Conservation (phyloP, 208 protist genomes). For the Tritrichomonas musculus region DNA sequence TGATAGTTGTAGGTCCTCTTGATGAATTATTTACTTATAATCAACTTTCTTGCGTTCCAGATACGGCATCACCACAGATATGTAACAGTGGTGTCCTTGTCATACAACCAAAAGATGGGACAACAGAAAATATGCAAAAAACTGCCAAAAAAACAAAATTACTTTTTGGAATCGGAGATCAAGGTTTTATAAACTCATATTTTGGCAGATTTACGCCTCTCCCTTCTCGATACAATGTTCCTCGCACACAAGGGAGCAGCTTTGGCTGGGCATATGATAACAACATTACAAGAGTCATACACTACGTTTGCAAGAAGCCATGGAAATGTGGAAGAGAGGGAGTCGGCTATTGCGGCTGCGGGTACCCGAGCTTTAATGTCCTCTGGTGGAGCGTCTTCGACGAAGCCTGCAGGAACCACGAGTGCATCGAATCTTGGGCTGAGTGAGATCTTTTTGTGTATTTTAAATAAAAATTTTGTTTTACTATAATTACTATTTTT, state of each 20-base stretch:
- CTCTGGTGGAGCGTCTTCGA: neutral
- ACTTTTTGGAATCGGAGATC: neutral
- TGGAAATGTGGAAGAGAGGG: constrained; percentile 10
- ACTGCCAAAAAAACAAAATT: too few relatives aligned
- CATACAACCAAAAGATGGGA: neutral
- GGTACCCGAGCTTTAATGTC: neutral
- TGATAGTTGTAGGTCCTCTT: neutral
- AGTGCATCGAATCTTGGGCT: neutral
- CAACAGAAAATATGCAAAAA: neutral
- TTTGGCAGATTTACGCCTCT: neutral
- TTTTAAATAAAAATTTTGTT: too few relatives aligned
- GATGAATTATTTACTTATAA: neutral
- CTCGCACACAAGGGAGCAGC: neutral
- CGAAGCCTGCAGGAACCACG: neutral
- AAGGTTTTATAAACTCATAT: neutral
- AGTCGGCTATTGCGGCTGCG: neutral
- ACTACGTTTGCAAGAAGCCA: constrained; percentile 3
- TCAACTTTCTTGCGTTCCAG: neutral
- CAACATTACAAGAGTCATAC: neutral
- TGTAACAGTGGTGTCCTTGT: neutral
- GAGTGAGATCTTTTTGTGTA: too few relatives aligned
- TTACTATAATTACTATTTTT: too few relatives aligned
- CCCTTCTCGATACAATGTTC: neutral
- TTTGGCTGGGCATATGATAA: neutral
- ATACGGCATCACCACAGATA: neutral